These are phyloP conservation scores for Coniella vitis DNA, from an alignment of 2,329 filamentous ascomycete genomes.

Conservation along the genomic window DNA sequence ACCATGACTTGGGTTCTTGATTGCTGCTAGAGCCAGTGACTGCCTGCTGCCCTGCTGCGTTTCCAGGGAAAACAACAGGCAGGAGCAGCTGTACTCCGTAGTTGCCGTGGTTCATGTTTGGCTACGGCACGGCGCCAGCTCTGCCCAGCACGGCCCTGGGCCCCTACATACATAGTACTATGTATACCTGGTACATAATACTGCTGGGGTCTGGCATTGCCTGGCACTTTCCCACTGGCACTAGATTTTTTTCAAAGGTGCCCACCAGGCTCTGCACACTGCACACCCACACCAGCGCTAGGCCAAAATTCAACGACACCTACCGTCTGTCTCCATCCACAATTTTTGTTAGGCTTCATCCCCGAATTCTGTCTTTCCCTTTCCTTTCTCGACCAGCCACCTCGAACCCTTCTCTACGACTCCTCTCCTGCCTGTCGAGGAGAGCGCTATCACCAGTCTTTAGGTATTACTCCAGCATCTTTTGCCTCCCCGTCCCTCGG, in stretches of 20 bases:
- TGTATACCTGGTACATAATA: too few relatives aligned
- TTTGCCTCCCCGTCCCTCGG: not conserved
- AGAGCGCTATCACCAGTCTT: not conserved
- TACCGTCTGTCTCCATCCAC: constrained; percentile 1
- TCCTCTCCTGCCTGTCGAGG: not conserved
- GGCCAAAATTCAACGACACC: constrained; percentile 3
- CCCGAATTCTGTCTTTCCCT: constrained; percentile 1
- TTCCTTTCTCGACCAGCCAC: constrained; percentile 5
- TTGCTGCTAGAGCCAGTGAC: too few relatives aligned
- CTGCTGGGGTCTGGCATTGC: too few relatives aligned
- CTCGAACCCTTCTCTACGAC: not conserved
- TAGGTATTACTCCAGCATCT: constrained; percentile 10
- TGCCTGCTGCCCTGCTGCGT: too few relatives aligned
- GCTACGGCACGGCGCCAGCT: too few relatives aligned
- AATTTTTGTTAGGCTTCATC: not conserved
- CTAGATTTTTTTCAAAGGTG: constrained; percentile 2
- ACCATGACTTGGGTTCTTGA: too few relatives aligned
- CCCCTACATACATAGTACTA: too few relatives aligned
- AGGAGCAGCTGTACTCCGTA: too few relatives aligned
- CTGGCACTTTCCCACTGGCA: not conserved
- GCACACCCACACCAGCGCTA: constrained; percentile 1
- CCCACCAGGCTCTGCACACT: not conserved
- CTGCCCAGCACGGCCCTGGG: too few relatives aligned
- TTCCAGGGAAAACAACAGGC: too few relatives aligned
- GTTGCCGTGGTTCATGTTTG: too few relatives aligned